These are phyloP conservation scores for Herpomyces periplanetae DNA, from an alignment of 2,329 filamentous ascomycete genomes.

Conservation along the genomic window DNA sequence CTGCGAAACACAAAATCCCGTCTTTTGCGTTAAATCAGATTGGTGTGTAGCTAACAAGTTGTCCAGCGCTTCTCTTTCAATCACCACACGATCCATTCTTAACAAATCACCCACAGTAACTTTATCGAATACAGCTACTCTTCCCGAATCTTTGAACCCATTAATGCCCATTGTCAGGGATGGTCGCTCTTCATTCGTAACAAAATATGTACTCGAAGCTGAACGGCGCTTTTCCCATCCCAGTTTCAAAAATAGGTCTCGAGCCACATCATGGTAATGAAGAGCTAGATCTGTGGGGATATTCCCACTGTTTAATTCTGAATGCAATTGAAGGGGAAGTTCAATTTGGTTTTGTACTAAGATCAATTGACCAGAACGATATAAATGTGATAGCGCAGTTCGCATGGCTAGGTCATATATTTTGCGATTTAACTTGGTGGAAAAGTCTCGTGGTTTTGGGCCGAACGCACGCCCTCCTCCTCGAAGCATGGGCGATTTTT, in stretches of 20 bases:
- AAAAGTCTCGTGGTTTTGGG: slow-evolving; percentile 70
- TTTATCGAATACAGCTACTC: slow-evolving; percentile 26
- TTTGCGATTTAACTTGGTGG: slow-evolving; percentile 41
- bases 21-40: slow-evolving; percentile 15
- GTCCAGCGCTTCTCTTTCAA: slow-evolving; percentile 43
- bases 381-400: slow-evolving; percentile 68
- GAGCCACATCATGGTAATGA: too few relatives aligned
- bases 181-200: slow-evolving; percentile 4
- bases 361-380: slow-evolving; percentile 46
- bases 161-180: slow-evolving; percentile 6
- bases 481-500: slow-evolving; percentile 35
- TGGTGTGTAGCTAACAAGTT: slow-evolving; percentile 30
- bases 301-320: too few relatives aligned
- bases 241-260: too few relatives aligned
- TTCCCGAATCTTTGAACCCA: slow-evolving; percentile 10
- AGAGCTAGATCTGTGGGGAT: too few relatives aligned
- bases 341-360: slow-evolving; percentile 43
- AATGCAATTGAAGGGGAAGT: too few relatives aligned
- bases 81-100: slow-evolving; percentile 41
- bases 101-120: slow-evolving; percentile 87
- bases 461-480: slow-evolving; percentile 67
- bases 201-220: too few relatives aligned
- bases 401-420: slow-evolving; percentile 86
- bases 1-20: too few relatives aligned
- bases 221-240: too few relatives aligned